Evolutionary conservation across 2,329 filamentous ascomycete species (phyloP).

Genomic region (Daldinia sp.): DNA sequence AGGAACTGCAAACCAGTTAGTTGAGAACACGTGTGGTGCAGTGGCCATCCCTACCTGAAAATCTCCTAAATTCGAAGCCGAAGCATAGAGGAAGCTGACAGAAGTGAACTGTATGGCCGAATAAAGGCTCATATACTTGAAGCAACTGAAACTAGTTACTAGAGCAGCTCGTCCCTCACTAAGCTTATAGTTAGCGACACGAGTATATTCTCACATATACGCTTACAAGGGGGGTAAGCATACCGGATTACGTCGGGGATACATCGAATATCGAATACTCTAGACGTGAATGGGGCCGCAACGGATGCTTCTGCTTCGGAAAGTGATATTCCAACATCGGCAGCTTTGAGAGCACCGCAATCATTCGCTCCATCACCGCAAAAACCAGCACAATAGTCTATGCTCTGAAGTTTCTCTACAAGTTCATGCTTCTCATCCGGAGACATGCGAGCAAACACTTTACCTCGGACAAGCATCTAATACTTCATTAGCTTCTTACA

Average conservation of each 20-base stretch:
- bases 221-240: constrained; percentile 34
- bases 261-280: constrained; percentile 95
- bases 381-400: constrained; percentile 95
- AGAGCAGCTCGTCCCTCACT: constrained; percentile 93
- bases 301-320: constrained; percentile 98
- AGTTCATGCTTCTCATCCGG: constrained; percentile 98
- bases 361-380: constrained; percentile 98
- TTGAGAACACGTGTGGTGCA: neutral
- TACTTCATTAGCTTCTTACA: constrained; percentile 28
- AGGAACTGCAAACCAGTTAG: constrained; percentile 70
- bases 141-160: constrained; percentile 99
- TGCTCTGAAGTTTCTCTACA: constrained; percentile 95
- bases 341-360: constrained; percentile 95
- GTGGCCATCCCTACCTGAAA: constrained; percentile 74
- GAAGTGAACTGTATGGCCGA: constrained; percentile 99
- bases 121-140: constrained; percentile 99
- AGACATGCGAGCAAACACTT: constrained; percentile 98
- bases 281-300: constrained; percentile 96
- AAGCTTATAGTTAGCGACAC: constrained; percentile 33
- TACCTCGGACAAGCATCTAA: constrained; percentile 89
- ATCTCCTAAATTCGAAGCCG: constrained; percentile 92
- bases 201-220: constrained; percentile 25
- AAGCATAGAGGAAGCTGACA: constrained; percentile 95
- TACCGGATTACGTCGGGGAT: constrained; percentile 90
- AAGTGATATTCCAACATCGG: constrained; percentile 95